Evolutionary conservation across 331 rosid species (phyloP).

Genomic region (Saraca asoca): DNA sequence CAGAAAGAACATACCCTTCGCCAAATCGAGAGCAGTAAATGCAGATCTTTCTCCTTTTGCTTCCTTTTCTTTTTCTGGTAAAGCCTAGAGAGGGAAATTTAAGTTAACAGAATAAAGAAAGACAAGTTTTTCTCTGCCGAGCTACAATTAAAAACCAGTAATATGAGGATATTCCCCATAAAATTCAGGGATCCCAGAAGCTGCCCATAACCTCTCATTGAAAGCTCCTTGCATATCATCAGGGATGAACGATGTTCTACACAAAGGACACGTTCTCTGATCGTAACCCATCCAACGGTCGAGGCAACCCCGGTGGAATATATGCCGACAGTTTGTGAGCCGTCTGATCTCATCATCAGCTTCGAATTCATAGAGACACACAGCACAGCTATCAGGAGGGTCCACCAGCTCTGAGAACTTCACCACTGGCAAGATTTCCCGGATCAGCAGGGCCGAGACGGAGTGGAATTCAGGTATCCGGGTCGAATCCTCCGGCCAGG

Average conservation of each 20-base stretch:
- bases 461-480: constrained; percentile 54
- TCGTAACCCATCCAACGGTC: constrained; percentile 94
- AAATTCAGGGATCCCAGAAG: constrained; percentile 61
- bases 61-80: too few relatives aligned
- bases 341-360: constrained; percentile 73
- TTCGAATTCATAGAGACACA: constrained; percentile 73
- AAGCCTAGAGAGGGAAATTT: not conserved
- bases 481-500: constrained; percentile 38
- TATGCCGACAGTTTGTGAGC: constrained; percentile 73
- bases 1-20: not conserved
- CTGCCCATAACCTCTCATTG: constrained; percentile 62
- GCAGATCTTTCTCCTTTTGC: not conserved
- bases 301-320: constrained; percentile 73
- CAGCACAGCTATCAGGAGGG: constrained; percentile 72
- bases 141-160: constrained; percentile 41
- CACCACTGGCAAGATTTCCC: constrained; percentile 66
- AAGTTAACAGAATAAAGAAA: not conserved
- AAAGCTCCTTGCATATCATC: constrained; percentile 57
- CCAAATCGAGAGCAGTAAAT: not conserved
- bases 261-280: constrained; percentile 84
- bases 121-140: not conserved
- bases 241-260: constrained; percentile 70
- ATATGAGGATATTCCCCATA: constrained; percentile 44
- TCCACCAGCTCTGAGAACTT: constrained; percentile 58
- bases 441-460: constrained; percentile 57